These are phyloP conservation scores for Austropuccinia psidii DNA, from an alignment of 1,284 basidiomycete genomes.

Conservation along the genomic window DNA sequence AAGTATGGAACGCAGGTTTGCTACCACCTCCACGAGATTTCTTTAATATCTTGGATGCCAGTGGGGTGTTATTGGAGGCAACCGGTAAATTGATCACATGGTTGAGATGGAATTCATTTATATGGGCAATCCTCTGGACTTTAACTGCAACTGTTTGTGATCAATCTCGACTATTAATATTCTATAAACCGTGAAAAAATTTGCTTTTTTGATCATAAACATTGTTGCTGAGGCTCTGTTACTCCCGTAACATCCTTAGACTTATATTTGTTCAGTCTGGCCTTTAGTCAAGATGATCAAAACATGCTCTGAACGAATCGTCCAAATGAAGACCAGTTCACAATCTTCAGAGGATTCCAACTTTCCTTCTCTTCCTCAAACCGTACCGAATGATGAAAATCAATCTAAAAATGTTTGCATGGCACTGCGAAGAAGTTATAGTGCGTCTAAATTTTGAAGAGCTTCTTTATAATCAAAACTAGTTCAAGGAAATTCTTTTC, in stretches of 20 bases:
- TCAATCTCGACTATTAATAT: neutral
- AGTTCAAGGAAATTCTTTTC: too few relatives aligned
- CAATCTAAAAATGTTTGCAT: neutral
- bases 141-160: conserved; percentile 20
- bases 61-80: neutral
- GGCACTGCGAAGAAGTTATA: conserved; percentile 27
- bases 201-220: neutral
- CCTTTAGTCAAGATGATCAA: conserved; percentile 22
- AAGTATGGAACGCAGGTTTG: neutral
- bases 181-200: neutral
- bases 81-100: conserved; percentile 3
- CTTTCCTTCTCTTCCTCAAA: neutral
- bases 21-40: neutral
- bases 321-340: neutral
- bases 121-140: conserved; percentile 24
- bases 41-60: neutral
- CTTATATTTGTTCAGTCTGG: conserved; percentile 28
- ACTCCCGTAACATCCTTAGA: neutral
- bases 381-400: neutral
- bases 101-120: conserved; percentile 19
- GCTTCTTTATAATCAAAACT: neutral
- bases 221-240: neutral
- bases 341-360: neutral
- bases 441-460: neutral
- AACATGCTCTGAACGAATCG: conserved; percentile 11